Conservation (phyloP, 1,284 basidiomycete species). For the Ustilago esculenta region DNA sequence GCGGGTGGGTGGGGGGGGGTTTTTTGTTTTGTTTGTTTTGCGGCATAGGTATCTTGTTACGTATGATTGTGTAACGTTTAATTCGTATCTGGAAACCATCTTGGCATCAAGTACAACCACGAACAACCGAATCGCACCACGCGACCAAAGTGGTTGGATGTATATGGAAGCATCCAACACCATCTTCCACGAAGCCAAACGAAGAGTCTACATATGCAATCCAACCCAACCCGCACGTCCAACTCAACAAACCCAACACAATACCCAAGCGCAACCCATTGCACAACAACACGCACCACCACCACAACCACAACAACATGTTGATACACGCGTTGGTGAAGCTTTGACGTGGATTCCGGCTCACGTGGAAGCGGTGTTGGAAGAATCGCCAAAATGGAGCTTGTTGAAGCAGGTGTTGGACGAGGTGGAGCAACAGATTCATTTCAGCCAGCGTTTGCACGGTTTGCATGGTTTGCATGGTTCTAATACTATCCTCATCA, state of each 20-base stretch:
- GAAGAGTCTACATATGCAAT: constrained; percentile 77
- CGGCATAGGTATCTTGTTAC: constrained; percentile 89
- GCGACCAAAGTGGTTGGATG: constrained; percentile 84
- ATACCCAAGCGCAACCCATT: too few species aligned
- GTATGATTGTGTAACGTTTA: constrained; percentile 90
- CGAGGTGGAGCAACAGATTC: constrained; percentile 89
- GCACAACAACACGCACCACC: too few species aligned
- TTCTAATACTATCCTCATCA: constrained; percentile 65
- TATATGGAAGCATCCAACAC: constrained; percentile 87
- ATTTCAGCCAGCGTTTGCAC: too few species aligned
- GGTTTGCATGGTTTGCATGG: too few species aligned
- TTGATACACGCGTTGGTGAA: too few species aligned
- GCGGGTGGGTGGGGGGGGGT: too few species aligned
- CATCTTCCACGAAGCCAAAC: constrained; percentile 84
- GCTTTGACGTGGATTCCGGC: too few species aligned
- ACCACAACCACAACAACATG: too few species aligned
- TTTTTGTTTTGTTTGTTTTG: too few species aligned
- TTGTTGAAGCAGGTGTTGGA: constrained; percentile 84
- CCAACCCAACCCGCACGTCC: too few species aligned
- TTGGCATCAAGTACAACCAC: constrained; percentile 76
- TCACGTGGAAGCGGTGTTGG: too few species aligned
- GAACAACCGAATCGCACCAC: constrained; percentile 40
- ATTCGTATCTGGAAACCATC: constrained; percentile 89
- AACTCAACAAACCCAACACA: constrained; percentile 7
- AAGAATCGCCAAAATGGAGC: constrained; percentile 95